Evolutionary conservation across 2,329 filamentous ascomycete genomes (phyloP).

Genomic region (Exophiala sp.): DNA sequence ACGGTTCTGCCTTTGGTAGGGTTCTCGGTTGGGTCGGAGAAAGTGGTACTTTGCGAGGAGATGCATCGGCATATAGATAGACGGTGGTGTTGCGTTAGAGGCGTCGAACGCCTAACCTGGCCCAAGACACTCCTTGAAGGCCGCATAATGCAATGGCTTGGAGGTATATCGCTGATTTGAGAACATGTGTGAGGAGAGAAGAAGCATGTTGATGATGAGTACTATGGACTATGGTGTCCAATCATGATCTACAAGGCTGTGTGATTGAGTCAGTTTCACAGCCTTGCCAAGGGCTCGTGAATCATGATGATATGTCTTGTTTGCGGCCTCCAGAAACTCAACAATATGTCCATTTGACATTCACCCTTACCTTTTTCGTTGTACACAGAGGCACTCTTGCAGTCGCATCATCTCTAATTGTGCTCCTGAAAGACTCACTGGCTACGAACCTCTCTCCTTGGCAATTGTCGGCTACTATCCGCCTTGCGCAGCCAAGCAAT

Average conservation of each 20-base stretch:
- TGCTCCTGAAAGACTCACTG: too few relatives aligned
- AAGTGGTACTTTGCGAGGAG: slow-evolving; percentile 7
- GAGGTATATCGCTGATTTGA: neutral
- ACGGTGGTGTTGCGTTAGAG: neutral
- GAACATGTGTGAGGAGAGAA: neutral
- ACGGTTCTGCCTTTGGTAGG: slow-evolving; percentile 46
- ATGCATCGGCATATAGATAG: slow-evolving; percentile 1
- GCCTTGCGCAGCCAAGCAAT: too few relatives aligned
- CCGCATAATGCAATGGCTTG: neutral
- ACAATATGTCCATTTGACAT: neutral
- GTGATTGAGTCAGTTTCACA: neutral
- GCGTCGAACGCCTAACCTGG: neutral
- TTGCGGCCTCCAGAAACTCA: neutral
- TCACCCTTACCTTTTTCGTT: neutral
- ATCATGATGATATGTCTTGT: neutral
- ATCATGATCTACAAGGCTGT: neutral
- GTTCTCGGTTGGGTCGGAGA: slow-evolving; percentile 29
- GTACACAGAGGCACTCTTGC: neutral
- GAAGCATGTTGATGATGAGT: neutral
- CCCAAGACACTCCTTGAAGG: neutral
- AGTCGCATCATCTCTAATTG: neutral
- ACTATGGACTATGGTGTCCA: too few relatives aligned
- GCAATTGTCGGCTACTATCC: too few relatives aligned
- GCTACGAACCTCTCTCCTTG: too few relatives aligned
- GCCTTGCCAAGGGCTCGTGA: neutral